These are phyloP conservation scores for Trichoderma asperelloides DNA, from an alignment of 495 filamentous ascomycete species.

Conservation along the genomic window DNA sequence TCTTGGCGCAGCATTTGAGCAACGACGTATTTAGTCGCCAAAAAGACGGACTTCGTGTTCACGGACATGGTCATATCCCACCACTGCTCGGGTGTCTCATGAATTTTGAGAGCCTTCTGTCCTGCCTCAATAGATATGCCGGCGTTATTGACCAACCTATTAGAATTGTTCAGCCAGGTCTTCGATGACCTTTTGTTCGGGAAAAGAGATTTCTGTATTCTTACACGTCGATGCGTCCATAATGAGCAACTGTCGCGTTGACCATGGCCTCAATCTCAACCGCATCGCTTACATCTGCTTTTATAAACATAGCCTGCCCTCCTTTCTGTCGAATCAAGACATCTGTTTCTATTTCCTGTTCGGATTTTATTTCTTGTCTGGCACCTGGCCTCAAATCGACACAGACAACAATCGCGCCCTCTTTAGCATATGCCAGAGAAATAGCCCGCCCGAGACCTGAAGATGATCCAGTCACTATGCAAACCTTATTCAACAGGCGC, in stretches of 20 bases:
- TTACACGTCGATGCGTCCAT: slow-evolving; percentile 1
- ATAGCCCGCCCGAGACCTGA: slow-evolving; percentile 42
- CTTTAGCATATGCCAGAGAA: slow-evolving; percentile 29
- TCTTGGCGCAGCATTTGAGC: slow-evolving; percentile 45
- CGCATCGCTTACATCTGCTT: slow-evolving; percentile 37
- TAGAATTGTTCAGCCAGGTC: not conserved
- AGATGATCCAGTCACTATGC: slow-evolving; percentile 42
- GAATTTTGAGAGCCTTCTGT: slow-evolving; percentile 35
- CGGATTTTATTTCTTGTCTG: slow-evolving; percentile 19
- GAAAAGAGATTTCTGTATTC: not conserved
- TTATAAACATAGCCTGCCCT: slow-evolving; percentile 35
- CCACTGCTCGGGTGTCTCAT: slow-evolving; percentile 38
- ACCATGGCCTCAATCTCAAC: not conserved
- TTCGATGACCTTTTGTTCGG: not conserved
- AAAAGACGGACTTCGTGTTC: slow-evolving; percentile 39
- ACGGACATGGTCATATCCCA: slow-evolving; percentile 39
- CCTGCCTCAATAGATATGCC: not conserved
- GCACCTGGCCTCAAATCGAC: slow-evolving; percentile 33
- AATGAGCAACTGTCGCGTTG: not conserved
- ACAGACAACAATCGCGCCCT: slow-evolving; percentile 42
- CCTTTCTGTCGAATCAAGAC: slow-evolving; percentile 30
- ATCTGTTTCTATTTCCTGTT: slow-evolving; percentile 30
- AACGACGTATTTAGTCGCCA: slow-evolving; percentile 43
- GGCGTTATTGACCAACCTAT: slow-evolving; percentile 1
- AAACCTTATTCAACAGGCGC: slow-evolving; percentile 23